A percentile compares a stretch with the other conserved stretches of the same genome.
These are phyloP conservation scores for Scutellaria minor DNA, from an alignment of 257 asterid genomes.

Conservation along the genomic window DNA sequence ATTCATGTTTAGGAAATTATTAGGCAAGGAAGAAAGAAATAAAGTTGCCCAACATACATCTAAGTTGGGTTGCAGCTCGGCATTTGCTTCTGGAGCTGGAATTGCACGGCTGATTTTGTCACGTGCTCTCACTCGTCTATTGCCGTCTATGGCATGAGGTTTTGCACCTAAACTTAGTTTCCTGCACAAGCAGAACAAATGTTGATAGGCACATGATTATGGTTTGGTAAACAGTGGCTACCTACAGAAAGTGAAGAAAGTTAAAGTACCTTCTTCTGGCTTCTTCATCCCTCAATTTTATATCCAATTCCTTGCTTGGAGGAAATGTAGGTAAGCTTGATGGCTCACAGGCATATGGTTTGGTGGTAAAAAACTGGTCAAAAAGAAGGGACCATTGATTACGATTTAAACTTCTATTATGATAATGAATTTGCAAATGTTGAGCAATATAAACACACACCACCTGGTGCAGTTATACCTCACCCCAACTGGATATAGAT, in stretches of 20 bases:
- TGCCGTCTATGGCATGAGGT: constrained; percentile 58
- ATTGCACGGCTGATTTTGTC: constrained; percentile 71
- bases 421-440: neutral
- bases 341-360: constrained; percentile 87
- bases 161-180: constrained; percentile 64
- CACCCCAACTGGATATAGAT: too few species aligned
- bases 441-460: neutral
- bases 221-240: constrained; percentile 2
- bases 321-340: constrained; percentile 86
- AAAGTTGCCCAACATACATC: constrained; percentile 56
- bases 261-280: constrained; percentile 75
- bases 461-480: too few species aligned
- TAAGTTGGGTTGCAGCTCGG: constrained; percentile 84
- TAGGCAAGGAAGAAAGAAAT: neutral
- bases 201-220: constrained; percentile 20
- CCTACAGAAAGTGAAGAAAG: constrained; percentile 25
- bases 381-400: neutral
- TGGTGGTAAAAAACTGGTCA: constrained; percentile 70
- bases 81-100: constrained; percentile 96
- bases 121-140: constrained; percentile 64
- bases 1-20: neutral
- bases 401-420: neutral
- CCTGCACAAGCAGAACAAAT: constrained; percentile 46
- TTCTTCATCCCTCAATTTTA: constrained; percentile 87
- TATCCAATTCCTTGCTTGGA: constrained; percentile 95